Evolutionary conservation across 306 rosid genomes (phyloP).

Genomic region (Canavalia ensiformis): DNA sequence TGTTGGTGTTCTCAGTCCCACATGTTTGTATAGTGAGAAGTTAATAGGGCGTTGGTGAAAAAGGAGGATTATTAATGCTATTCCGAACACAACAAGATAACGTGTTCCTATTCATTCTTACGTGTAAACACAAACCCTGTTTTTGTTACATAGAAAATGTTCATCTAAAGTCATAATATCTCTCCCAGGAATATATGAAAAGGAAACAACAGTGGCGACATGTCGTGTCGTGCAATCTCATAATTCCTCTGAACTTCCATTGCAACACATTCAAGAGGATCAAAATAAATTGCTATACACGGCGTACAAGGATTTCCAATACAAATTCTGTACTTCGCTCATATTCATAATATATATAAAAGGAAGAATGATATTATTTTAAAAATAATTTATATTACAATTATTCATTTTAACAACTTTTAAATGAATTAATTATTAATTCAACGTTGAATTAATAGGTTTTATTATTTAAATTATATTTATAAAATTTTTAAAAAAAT

Average conservation of each 20-base stretch:
- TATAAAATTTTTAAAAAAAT: too few species aligned
- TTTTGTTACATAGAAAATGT: slow-evolving; percentile 40
- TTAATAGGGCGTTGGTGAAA: slow-evolving; percentile 41
- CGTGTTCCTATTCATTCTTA: slow-evolving; percentile 25
- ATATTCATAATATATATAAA: neutral
- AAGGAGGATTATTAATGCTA: slow-evolving; percentile 48
- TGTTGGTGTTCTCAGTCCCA: slow-evolving; percentile 28
- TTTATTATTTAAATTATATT: too few species aligned
- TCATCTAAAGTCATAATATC: slow-evolving; percentile 36
- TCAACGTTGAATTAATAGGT: too few species aligned
- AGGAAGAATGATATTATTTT: too few species aligned
- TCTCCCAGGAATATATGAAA: slow-evolving; percentile 55
- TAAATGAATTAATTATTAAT: too few species aligned
- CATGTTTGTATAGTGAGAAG: slow-evolving; percentile 45
- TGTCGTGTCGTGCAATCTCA: slow-evolving; percentile 51
- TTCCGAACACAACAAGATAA: slow-evolving; percentile 35
- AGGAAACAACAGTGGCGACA: slow-evolving; percentile 39
- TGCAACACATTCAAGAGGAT: slow-evolving; percentile 27
- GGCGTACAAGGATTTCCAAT: neutral
- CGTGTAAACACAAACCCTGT: slow-evolving; percentile 33
- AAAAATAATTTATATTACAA: too few species aligned
- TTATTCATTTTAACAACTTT: too few species aligned
- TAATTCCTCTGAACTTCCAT: slow-evolving; percentile 28
- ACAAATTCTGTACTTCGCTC: neutral
- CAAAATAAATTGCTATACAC: slow-evolving; percentile 28